Conservation (phyloP, 768 basidiomycete species). For the Mycena amicta region DNA sequence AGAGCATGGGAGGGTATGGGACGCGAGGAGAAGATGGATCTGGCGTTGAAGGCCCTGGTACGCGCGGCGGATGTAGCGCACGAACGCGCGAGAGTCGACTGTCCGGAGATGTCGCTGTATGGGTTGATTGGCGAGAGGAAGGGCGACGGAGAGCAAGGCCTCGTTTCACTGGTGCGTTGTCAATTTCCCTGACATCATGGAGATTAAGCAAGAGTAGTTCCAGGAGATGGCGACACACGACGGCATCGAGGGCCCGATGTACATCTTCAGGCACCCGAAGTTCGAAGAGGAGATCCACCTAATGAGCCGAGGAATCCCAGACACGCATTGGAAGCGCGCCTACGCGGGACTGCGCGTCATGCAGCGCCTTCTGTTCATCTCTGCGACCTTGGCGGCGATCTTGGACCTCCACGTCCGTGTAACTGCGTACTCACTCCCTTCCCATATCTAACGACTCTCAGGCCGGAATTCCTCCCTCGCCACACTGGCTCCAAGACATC, state of each 20-base stretch:
- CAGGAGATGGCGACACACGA: not conserved
- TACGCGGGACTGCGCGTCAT: not conserved
- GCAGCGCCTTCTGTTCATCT: not conserved
- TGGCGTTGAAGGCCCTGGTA: not conserved
- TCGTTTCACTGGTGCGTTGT: not conserved
- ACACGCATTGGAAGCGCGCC: not conserved
- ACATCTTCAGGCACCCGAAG: not conserved
- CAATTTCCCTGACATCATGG: not conserved
- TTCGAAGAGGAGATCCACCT: not conserved
- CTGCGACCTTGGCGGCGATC: not conserved
- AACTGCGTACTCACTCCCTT: not conserved
- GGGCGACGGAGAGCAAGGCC: not conserved
- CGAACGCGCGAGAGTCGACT: not conserved
- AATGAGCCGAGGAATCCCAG: too few species aligned
- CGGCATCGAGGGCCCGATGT: not conserved
- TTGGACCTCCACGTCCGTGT: not conserved
- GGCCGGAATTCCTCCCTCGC: not conserved
- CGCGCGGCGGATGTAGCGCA: not conserved
- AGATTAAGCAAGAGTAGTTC: not conserved
- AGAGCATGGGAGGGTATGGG: not conserved
- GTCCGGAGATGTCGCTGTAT: not conserved
- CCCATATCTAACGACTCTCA: not conserved
- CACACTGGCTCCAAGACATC: not conserved
- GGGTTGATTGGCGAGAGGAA: not conserved
- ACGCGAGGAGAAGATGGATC: not conserved